phyloP scores from a whole-genome alignment of 208 protist genomes.

The Phytomonas francai region DNA sequence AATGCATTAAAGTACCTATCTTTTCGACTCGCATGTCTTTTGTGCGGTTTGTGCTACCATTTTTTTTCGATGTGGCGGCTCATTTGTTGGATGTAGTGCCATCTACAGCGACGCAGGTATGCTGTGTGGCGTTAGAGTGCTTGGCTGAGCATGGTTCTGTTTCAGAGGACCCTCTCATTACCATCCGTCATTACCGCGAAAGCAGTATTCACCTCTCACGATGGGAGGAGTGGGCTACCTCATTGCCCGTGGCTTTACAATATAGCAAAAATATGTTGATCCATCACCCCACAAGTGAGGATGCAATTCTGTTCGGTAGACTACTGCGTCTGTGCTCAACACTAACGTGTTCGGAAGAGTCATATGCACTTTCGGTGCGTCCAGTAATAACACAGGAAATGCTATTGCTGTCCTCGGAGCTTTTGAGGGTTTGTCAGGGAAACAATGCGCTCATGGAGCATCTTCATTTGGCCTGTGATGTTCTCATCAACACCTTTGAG shows the following conservation, averaged over 20 bases:
- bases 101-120: conserved; percentile 42
- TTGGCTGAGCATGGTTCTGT: conserved; percentile 19
- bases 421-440: conserved; percentile 23
- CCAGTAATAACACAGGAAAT: background rate
- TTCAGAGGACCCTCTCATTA: conserved; percentile 15
- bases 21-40: conserved; percentile 35
- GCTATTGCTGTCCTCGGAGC: conserved; percentile 15
- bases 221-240: conserved; percentile 42
- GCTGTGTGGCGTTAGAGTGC: conserved; percentile 50
- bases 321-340: conserved; percentile 56
- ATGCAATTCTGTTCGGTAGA: conserved; percentile 20
- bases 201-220: conserved; percentile 42
- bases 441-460: conserved; percentile 25
- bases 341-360: conserved; percentile 39
- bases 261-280: conserved; percentile 39
- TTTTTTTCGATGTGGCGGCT: conserved; percentile 46
- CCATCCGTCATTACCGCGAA: conserved; percentile 37
- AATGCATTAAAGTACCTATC: conserved; percentile 40
- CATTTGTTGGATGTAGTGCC: conserved; percentile 16
- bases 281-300: conserved; percentile 23
- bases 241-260: conserved; percentile 34
- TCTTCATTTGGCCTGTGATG: conserved; percentile 43
- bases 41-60: conserved; percentile 45
- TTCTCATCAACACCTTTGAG: conserved; percentile 76
- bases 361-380: conserved; percentile 18